Conservation (phyloP, 495 filamentous ascomycete genomes). For the Lasiosphaeria hispida region DNA sequence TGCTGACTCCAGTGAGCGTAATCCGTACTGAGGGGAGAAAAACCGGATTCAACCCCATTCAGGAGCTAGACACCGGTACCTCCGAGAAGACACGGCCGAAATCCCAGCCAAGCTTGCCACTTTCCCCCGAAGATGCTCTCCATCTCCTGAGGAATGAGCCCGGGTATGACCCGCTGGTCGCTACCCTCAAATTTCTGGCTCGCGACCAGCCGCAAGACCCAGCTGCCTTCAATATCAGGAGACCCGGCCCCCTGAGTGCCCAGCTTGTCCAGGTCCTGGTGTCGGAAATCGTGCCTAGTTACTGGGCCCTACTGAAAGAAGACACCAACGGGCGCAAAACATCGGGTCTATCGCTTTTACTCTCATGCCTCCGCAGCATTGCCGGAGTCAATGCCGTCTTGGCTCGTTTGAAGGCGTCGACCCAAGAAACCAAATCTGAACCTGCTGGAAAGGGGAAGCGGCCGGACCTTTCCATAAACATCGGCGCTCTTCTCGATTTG, state of each 20-base stretch:
- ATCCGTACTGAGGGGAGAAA: not conserved
- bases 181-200: slow-evolving; percentile 53
- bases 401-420: slow-evolving; percentile 54
- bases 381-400: slow-evolving; percentile 69
- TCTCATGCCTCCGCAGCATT: slow-evolving; percentile 68
- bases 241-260: slow-evolving; percentile 61
- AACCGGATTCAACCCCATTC: not conserved
- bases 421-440: slow-evolving; percentile 43
- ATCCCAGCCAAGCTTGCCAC: slow-evolving; percentile 21
- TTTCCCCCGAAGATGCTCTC: slow-evolving; percentile 58
- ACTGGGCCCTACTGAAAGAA: slow-evolving; percentile 64
- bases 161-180: slow-evolving; percentile 53
- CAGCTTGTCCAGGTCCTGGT: slow-evolving; percentile 71
- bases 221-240: slow-evolving; percentile 55
- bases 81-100: slow-evolving; percentile 21
- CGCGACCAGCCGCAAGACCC: slow-evolving; percentile 28
- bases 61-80: slow-evolving; percentile 12
- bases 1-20: slow-evolving; percentile 49
- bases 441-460: slow-evolving; percentile 31
- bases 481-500: slow-evolving; percentile 44
- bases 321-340: slow-evolving; percentile 30
- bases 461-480: slow-evolving; percentile 35
- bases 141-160: slow-evolving; percentile 64
- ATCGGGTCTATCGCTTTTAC: slow-evolving; percentile 44
- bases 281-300: slow-evolving; percentile 67